These are phyloP conservation scores for Lathyrus sativus DNA, from an alignment of 306 rosid species.

Conservation along the genomic window DNA sequence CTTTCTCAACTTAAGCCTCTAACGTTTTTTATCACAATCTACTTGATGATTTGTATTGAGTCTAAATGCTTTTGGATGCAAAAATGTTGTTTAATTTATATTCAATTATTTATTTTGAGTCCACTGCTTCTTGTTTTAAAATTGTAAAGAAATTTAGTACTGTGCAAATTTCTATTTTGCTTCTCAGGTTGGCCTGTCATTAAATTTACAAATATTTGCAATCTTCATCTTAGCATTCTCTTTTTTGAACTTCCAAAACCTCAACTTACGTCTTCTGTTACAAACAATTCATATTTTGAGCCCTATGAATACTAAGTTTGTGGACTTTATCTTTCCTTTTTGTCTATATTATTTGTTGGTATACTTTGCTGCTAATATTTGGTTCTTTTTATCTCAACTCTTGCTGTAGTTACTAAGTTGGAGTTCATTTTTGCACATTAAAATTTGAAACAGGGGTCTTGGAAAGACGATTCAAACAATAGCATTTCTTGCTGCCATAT, in stretches of 20 bases:
- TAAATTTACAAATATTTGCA: slow-evolving; percentile 7
- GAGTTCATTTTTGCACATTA: slow-evolving; percentile 39
- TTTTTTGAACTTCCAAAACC: slow-evolving; percentile 14
- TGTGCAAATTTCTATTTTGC: slow-evolving; percentile 11
- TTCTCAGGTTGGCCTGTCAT: slow-evolving; percentile 14
- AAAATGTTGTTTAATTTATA: neutral
- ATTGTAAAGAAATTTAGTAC: slow-evolving; percentile 11
- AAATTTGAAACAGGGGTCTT: slow-evolving; percentile 82
- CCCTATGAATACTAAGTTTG: slow-evolving; percentile 1
- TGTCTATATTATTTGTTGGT: slow-evolving; percentile 16
- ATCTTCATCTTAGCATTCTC: slow-evolving; percentile 4
- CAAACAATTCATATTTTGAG: neutral
- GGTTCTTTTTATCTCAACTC: slow-evolving; percentile 7
- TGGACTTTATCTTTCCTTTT: slow-evolving; percentile 16
- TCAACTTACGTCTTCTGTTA: slow-evolving; percentile 9
- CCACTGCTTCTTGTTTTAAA: slow-evolving; percentile 31
- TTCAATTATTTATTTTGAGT: neutral
- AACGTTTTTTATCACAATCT: neutral
- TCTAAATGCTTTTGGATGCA: slow-evolving; percentile 1
- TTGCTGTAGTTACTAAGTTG: slow-evolving; percentile 19
- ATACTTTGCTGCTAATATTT: neutral
- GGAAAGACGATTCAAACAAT: slow-evolving; percentile 95
- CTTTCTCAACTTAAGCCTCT: neutral
- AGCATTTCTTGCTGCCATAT: slow-evolving; percentile 91
- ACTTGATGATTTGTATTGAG: neutral